Evolutionary conservation across 257 asterid species (phyloP).

Genomic region (Lycium barbarum): DNA sequence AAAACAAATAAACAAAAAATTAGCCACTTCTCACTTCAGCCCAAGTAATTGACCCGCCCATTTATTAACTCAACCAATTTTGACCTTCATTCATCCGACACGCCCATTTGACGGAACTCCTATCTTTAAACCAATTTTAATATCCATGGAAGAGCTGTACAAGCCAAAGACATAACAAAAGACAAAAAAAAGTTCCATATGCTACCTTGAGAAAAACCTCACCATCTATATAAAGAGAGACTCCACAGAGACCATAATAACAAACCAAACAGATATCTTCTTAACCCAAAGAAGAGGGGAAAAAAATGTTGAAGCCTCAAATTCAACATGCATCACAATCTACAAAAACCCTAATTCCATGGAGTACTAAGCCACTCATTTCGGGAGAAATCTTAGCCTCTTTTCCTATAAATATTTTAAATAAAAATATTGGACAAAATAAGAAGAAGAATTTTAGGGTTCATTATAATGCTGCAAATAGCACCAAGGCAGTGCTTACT

Average conservation of each 20-base stretch:
- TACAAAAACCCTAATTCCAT: slow-evolving; percentile 19
- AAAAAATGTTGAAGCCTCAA: slow-evolving; percentile 27
- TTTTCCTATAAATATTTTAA: neutral
- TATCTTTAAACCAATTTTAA: too few relatives aligned
- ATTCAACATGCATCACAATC: neutral
- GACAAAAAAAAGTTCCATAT: too few relatives aligned
- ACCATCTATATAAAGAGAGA: slow-evolving; percentile 11
- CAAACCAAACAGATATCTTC: neutral
- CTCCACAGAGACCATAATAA: neutral
- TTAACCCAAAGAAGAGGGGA: neutral
- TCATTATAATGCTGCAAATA: slow-evolving; percentile 9
- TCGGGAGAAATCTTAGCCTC: neutral
- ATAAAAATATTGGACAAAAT: neutral
- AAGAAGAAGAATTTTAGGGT: neutral
- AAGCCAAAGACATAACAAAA: too few relatives aligned
- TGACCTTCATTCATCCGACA: too few relatives aligned
- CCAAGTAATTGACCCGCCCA: too few relatives aligned
- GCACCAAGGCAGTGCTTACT: slow-evolving; percentile 38
- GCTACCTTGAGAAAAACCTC: too few relatives aligned
- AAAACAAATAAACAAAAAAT: too few relatives aligned
- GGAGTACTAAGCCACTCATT: neutral
- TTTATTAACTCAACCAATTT: too few relatives aligned
- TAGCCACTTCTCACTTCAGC: too few relatives aligned
- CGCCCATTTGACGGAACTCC: too few relatives aligned
- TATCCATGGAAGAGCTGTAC: too few relatives aligned